phyloP scores from a whole-genome alignment of 108 stramenopile species.

The Pelagomonas calceolata region DNA sequence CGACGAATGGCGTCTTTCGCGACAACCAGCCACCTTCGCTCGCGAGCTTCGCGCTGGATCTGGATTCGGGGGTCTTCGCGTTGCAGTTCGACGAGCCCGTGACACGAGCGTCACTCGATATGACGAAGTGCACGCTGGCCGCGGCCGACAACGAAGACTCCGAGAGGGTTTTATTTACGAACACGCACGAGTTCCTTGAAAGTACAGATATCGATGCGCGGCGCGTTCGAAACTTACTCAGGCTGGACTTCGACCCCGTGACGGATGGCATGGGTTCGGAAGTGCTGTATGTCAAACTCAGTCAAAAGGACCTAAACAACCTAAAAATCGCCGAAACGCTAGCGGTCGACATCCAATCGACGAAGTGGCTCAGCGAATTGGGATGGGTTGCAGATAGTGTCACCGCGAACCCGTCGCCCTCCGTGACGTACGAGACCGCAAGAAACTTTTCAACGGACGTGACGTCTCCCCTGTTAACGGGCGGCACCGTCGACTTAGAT shows the following conservation, averaged over 20 bases:
- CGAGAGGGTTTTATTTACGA: too few species aligned
- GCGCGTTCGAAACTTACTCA: too few species aligned
- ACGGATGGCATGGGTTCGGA: not conserved
- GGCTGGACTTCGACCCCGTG: too few species aligned
- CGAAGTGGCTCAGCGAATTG: not conserved
- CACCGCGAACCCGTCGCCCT: not conserved
- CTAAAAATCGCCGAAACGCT: not conserved
- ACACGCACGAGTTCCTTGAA: too few species aligned
- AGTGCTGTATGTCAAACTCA: not conserved
- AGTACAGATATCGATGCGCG: too few species aligned
- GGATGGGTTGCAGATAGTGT: not conserved
- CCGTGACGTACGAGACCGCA: not conserved
- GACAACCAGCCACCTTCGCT: slow-evolving; percentile 6
- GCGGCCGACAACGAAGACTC: not conserved
- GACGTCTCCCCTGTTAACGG: not conserved
- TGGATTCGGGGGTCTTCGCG: not conserved
- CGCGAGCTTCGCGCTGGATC: not conserved
- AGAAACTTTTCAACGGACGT: not conserved
- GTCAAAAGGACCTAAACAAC: not conserved
- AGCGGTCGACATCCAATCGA: not conserved
- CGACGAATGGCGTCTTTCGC: not conserved
- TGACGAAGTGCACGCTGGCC: not conserved
- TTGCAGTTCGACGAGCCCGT: slow-evolving; percentile 11
- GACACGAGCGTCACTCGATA: not conserved
- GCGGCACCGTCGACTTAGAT: not conserved